These are phyloP conservation scores for Aureobasidium leucospermi DNA, from an alignment of 2,329 filamentous ascomycete genomes.

Conservation along the genomic window DNA sequence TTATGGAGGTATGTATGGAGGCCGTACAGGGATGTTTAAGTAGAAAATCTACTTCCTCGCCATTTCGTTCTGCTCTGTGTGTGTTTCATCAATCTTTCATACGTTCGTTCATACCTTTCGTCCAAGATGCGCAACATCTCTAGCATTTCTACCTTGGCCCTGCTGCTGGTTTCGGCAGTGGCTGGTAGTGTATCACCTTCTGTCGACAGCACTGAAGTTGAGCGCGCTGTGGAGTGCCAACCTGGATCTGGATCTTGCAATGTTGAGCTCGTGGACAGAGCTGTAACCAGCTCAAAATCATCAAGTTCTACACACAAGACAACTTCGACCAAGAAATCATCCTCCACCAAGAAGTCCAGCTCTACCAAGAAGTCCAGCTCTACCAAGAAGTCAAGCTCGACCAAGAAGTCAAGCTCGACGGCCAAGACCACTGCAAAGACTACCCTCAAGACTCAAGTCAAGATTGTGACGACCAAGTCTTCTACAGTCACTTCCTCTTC, in stretches of 20 bases:
- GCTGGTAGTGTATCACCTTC: neutral
- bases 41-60: neutral
- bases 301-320: neutral
- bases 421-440: neutral
- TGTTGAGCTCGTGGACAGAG: constrained; percentile 5
- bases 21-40: neutral
- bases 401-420: neutral
- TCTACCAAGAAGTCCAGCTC: neutral
- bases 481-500: neutral
- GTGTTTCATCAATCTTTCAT: neutral
- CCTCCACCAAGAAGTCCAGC: neutral
- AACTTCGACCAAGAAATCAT: neutral
- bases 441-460: neutral
- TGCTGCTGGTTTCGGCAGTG: constrained; percentile 9
- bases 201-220: constrained; percentile 2
- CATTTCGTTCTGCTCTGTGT: neutral
- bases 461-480: neutral
- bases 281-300: neutral
- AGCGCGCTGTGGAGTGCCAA: constrained; percentile 10
- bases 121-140: constrained; percentile 8
- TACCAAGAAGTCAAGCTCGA: neutral
- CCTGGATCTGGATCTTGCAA: constrained; percentile 9
- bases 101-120: neutral
- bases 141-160: constrained; percentile 6
- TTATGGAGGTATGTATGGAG: constrained; percentile 5